Conservation (phyloP, 2,329 filamentous ascomycete genomes). For the Coniochaeta prunicola region DNA sequence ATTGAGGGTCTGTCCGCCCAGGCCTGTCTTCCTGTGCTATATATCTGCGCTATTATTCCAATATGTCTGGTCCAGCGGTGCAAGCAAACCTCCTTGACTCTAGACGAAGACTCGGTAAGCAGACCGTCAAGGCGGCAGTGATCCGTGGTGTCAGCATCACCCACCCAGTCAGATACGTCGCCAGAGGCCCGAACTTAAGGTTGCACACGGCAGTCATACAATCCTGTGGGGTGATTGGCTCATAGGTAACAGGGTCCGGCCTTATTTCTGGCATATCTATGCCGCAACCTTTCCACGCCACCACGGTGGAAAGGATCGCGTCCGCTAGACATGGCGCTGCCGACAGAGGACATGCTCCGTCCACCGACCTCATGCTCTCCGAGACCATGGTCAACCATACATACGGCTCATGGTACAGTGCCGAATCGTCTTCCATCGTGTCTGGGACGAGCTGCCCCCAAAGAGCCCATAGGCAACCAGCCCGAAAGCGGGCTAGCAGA, state of each 20-base stretch:
- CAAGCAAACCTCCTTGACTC: not conserved
- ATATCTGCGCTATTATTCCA: not conserved
- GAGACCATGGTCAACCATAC: not conserved
- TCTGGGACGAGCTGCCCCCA: not conserved
- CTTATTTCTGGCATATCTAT: too few species aligned
- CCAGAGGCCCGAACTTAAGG: not conserved
- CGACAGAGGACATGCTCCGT: not conserved
- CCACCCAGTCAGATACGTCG: not conserved
- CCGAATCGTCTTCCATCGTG: not conserved
- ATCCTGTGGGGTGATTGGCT: not conserved
- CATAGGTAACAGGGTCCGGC: too few species aligned
- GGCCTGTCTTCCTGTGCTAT: not conserved
- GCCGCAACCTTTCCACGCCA: not conserved
- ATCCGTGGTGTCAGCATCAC: not conserved
- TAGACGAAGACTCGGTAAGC: not conserved
- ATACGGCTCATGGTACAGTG: not conserved
- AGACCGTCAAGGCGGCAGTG: not conserved
- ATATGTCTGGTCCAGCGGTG: not conserved
- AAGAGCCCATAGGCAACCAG: not conserved
- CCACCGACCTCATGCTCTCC: not conserved
- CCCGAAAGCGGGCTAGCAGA: constrained; percentile 16
- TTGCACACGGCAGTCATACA: not conserved
- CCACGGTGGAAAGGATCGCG: not conserved
- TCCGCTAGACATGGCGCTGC: not conserved
- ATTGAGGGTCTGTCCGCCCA: not conserved